These are phyloP conservation scores for Neurospora sp. DNA, from an alignment of 2,329 filamentous ascomycete species.

Conservation along the genomic window DNA sequence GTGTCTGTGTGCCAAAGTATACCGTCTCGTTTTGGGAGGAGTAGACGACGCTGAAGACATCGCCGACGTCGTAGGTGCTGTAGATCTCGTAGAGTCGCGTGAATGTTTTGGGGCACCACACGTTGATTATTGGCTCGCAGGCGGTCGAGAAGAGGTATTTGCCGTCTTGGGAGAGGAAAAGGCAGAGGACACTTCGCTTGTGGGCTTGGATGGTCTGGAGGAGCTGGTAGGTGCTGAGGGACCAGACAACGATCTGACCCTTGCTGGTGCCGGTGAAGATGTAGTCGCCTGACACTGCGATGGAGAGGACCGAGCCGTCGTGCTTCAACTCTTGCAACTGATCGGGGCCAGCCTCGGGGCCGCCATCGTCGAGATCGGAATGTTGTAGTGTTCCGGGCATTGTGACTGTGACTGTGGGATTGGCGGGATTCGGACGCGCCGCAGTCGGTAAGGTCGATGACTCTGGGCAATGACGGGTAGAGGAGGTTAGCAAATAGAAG, in stretches of 20 bases:
- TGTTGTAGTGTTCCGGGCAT: constrained; percentile 11
- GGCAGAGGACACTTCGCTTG: constrained; percentile 78
- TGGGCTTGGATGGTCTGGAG: constrained; percentile 75
- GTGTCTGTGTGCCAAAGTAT: constrained; percentile 90
- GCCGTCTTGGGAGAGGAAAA: constrained; percentile 62
- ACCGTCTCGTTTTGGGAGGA: constrained; percentile 69
- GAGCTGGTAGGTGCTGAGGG: constrained; percentile 76
- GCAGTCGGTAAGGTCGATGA: background rate
- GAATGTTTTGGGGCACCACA: constrained; percentile 75
- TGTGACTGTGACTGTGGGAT: background rate
- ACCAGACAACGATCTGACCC: constrained; percentile 89
- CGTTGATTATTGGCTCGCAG: constrained; percentile 87
- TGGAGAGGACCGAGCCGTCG: constrained; percentile 68
- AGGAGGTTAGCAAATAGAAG: background rate
- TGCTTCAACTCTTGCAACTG: constrained; percentile 67
- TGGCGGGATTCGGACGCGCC: background rate
- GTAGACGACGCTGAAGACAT: constrained; percentile 92
- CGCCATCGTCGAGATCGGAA: constrained; percentile 18
- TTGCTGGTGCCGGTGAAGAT: constrained; percentile 91
- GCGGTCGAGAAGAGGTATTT: constrained; percentile 80
- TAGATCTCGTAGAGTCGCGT: constrained; percentile 79
- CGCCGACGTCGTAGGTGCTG: constrained; percentile 86
- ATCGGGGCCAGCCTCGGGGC: constrained; percentile 37
- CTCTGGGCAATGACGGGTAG: background rate
- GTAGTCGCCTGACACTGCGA: constrained; percentile 69